These are phyloP conservation scores for Tylopilus plumbeoviolaceoides DNA, from an alignment of 768 basidiomycete species.

Conservation along the genomic window DNA sequence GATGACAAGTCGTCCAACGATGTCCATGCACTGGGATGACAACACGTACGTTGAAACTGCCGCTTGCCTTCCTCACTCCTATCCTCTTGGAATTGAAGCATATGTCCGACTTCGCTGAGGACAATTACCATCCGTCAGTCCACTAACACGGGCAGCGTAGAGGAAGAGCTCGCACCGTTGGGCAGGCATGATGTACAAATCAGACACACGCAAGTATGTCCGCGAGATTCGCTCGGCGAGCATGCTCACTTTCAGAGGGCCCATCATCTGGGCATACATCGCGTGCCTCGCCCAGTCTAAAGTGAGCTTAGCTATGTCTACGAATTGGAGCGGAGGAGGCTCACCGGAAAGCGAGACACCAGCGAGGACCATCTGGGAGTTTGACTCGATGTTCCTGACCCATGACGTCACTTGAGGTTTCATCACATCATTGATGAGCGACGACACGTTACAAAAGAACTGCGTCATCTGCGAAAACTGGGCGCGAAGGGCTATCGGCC, in stretches of 20 bases:
- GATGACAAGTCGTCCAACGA: background rate
- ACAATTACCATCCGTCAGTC: background rate
- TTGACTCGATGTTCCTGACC: constrained; percentile 11
- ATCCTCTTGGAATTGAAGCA: too few species aligned
- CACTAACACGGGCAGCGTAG: background rate
- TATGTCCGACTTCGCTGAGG: constrained; percentile 11
- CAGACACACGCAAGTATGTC: constrained; percentile 18
- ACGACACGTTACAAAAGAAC: too few species aligned
- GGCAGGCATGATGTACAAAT: constrained; percentile 19
- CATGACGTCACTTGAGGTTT: constrained; percentile 15
- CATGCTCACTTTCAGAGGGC: constrained; percentile 23
- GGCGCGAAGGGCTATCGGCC: too few species aligned
- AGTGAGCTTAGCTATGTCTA: background rate
- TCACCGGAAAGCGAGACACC: constrained; percentile 12
- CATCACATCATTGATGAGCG: too few species aligned
- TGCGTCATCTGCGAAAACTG: too few species aligned
- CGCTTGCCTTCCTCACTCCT: constrained; percentile 15
- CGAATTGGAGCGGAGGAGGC: background rate
- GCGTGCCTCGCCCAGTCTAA: constrained; percentile 15
- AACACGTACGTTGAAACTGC: constrained; percentile 7
- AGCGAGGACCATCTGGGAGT: constrained; percentile 12
- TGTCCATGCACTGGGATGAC: background rate
- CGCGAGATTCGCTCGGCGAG: constrained; percentile 17
- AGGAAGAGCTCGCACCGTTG: constrained; percentile 12
- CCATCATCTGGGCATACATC: constrained; percentile 23